Base-by-base conservation (phyloP, 1,139 yeast genomes). In the Suhomyces anneliseae region DNA sequence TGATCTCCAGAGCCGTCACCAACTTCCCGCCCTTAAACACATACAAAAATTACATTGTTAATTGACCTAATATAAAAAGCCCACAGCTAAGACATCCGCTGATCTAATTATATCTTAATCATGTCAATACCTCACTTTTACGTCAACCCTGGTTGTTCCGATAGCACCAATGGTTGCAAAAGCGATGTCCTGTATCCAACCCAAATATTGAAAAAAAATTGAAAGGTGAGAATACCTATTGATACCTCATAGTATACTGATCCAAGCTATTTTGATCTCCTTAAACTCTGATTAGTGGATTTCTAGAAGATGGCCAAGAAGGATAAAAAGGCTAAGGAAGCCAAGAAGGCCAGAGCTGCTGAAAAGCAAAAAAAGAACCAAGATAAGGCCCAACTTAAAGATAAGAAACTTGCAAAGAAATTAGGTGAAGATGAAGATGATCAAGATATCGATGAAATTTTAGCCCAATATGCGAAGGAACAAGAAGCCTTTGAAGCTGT, bases 301-400 rank as follows among this genome's bases (percentile, higher is more conserved):
- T 19, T 19, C 24, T 19, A 4, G 24, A 19, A 19, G 24, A 87
- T 88, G 96, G 96, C 90, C 10, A 90, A 89, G 70, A 90, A 90
- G 70, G 87, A 72, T 55, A 84, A 89, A 69, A 88, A 89, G 67
- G 83, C 88, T 52, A 90, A 90, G 66, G 97, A 89, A 43, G 90
- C 96, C 57, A 90, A 90, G 68, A 90, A 90, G 79, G 95, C 95
- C 31, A 81, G 96, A 43, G 72, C 87, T 36, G 96, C 93, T 29
- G 92, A 83, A 54, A 93, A 93, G 73, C 83, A 81, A 51, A 85
- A 86, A 68, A 92, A 92, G 65, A 87, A 80, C 47, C 78, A 74
- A 44, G 69, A 81, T 45, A 93, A 93, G 63, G 84, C 95, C 6
- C 95, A 85, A 41, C 58, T 64, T 6, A 90, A 89, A 66, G 74